Evolutionary conservation across 2,329 filamentous ascomycete species (phyloP).

Genomic region (Bimuria novae-zelandiae): DNA sequence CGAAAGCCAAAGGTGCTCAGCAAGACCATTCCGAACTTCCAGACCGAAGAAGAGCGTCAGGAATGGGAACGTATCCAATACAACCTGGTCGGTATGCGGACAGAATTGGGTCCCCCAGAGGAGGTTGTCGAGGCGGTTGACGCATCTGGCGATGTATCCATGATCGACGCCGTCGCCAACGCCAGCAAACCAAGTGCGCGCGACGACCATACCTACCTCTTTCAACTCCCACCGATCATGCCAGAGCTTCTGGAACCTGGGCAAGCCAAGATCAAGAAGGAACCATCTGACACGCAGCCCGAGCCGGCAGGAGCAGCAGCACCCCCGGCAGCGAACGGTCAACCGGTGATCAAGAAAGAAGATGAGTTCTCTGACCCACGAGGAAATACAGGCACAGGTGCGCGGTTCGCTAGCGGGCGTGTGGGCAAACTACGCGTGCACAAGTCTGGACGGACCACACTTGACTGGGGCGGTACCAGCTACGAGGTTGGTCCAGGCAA

Average conservation of each 20-base stretch:
- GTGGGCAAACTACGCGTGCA: constrained; percentile 67
- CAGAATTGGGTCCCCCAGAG: constrained; percentile 53
- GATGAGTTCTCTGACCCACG: constrained; percentile 31
- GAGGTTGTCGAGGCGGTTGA: constrained; percentile 32
- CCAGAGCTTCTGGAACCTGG: constrained; percentile 57
- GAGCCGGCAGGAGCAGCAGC: constrained; percentile 16
- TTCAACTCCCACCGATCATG: constrained; percentile 67
- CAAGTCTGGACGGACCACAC: constrained; percentile 63
- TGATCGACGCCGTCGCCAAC: constrained; percentile 34
- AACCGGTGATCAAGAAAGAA: constrained; percentile 33
- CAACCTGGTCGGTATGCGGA: constrained; percentile 52
- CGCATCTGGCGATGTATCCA: constrained; percentile 48
- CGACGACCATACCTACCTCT: constrained; percentile 63
- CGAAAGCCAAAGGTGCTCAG: constrained; percentile 29
- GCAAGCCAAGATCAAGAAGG: constrained; percentile 29
- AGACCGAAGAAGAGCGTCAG: constrained; percentile 58
- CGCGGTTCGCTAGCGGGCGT: constrained; percentile 55
- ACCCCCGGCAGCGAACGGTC: not conserved
- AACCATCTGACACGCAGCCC: constrained; percentile 21
- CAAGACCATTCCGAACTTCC: constrained; percentile 48
- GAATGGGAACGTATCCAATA: constrained; percentile 56
- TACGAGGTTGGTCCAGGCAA: constrained; percentile 63
- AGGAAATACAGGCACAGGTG: constrained; percentile 20
- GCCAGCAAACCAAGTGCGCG: constrained; percentile 37
- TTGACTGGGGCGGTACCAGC: constrained; percentile 66